A percentile compares a stretch with the other conserved stretches of the same genome.
phyloP scores from a whole-genome alignment of 805 yeast species.

The Candida piceae region DNA sequence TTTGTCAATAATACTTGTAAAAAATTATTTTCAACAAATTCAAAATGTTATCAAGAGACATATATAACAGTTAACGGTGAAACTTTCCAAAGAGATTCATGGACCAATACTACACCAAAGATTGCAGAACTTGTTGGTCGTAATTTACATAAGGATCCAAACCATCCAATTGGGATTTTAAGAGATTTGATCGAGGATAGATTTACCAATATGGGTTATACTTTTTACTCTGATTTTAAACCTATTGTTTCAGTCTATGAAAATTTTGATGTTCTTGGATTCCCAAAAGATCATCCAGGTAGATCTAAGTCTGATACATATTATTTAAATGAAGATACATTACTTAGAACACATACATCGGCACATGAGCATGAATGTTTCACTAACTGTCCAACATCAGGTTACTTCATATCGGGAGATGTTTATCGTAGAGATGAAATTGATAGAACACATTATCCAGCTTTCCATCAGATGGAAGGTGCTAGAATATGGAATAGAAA shows the following conservation, averaged over 20 bases:
- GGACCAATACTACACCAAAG: constrained; percentile 82
- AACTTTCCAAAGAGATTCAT: constrained; percentile 56
- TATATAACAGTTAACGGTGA: constrained; percentile 38
- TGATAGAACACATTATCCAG: constrained; percentile 95
- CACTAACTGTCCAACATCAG: constrained; percentile 60
- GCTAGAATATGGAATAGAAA: constrained; percentile 76
- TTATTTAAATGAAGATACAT: constrained; percentile 66
- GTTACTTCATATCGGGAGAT: constrained; percentile 90
- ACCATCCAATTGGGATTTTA: constrained; percentile 89
- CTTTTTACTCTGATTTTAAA: constrained; percentile 71
- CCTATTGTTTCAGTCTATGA: constrained; percentile 81
- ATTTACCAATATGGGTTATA: constrained; percentile 62
- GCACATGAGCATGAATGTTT: constrained; percentile 94
- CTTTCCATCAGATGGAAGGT: constrained; percentile 97
- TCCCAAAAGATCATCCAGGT: constrained; percentile 91
- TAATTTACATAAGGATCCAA: constrained; percentile 62
- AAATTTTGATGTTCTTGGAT: constrained; percentile 89
- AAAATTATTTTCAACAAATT: not conserved
- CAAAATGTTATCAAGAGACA: not conserved
- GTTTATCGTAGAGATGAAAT: constrained; percentile 95
- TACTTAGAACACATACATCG: constrained; percentile 91
- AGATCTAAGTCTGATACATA: constrained; percentile 90
- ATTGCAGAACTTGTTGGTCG: constrained; percentile 66
- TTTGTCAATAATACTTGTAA: not conserved
- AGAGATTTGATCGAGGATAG: constrained; percentile 66